These are phyloP conservation scores for Verticillium tricorpus DNA, from an alignment of 2,329 filamentous ascomycete species.

Conservation along the genomic window DNA sequence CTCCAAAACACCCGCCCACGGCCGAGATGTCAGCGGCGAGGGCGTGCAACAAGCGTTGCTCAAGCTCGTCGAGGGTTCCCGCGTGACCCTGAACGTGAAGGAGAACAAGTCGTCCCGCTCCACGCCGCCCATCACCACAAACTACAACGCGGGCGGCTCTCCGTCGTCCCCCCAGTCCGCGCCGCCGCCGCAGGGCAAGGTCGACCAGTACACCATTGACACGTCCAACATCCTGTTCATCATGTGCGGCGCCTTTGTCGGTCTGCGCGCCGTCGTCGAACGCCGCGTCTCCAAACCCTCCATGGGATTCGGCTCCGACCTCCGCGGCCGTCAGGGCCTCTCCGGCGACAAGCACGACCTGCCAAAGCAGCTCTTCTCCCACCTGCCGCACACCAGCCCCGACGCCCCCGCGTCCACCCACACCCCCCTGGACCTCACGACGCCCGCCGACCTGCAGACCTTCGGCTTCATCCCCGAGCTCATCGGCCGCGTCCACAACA, in stretches of 20 bases:
- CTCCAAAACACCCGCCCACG: constrained; percentile 78
- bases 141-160: constrained; percentile 39
- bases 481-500: constrained; percentile 91
- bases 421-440: constrained; percentile 66
- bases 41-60: constrained; percentile 93
- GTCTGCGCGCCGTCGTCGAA: constrained; percentile 80
- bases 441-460: constrained; percentile 70
- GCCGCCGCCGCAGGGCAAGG: constrained; percentile 45
- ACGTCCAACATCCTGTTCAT: constrained; percentile 98
- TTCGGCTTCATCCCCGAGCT: constrained; percentile 93
- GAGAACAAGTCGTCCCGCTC: constrained; percentile 59
- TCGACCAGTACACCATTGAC: constrained; percentile 69
- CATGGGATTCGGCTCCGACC: constrained; percentile 86
- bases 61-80: constrained; percentile 95
- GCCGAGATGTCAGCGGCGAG: constrained; percentile 91
- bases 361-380: constrained; percentile 55
- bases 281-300: constrained; percentile 80
- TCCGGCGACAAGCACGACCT: constrained; percentile 52
- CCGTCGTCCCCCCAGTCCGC: constrained; percentile 40
- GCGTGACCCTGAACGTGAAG: constrained; percentile 87
- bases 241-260: constrained; percentile 92
- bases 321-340: constrained; percentile 54
- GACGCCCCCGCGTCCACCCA: constrained; percentile 31
- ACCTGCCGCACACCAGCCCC: constrained; percentile 50
- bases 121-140: constrained; percentile 47